Percentiles rank a stretch among this genome's conserved stretches.
phyloP scores from a whole-genome alignment of 202 grass and related monocot species.

The Hordeum pubiflorum region DNA sequence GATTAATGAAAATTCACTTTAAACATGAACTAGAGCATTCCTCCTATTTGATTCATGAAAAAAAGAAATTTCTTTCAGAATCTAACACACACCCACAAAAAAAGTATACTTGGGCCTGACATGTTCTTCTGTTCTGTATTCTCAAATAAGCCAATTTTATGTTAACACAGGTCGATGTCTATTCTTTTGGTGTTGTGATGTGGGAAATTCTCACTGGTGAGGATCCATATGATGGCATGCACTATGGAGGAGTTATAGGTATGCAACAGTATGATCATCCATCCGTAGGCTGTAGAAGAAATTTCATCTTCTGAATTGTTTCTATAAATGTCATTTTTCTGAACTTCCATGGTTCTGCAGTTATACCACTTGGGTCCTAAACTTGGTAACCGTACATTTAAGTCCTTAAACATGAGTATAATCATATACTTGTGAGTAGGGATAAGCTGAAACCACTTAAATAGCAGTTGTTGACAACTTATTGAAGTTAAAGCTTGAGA shows the following conservation, averaged over 20 bases:
- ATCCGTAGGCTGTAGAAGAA: background rate
- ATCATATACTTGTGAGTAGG: background rate
- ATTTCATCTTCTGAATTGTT: background rate
- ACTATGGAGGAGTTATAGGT: constrained; percentile 91
- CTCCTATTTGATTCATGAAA: background rate
- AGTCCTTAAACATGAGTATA: background rate
- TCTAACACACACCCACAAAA: background rate
- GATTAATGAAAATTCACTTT: background rate
- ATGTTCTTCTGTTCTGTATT: background rate
- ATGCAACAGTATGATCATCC: constrained; percentile 5
- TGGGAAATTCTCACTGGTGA: constrained; percentile 87
- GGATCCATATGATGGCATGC: constrained; percentile 81
- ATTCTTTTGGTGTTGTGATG: constrained; percentile 88
- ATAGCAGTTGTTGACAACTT: background rate
- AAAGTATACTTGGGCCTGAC: background rate
- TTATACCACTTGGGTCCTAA: background rate
- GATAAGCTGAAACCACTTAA: background rate
- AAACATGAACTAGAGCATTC: background rate
- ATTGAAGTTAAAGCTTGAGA: background rate
- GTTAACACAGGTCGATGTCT: constrained; percentile 66
- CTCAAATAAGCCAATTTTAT: constrained; percentile 1
- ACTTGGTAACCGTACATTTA: background rate
- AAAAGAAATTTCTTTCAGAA: background rate
- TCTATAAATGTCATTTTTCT: background rate
- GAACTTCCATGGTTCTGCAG: background rate